Percentiles rank a stretch among this genome's conserved stretches.
Evolutionary conservation across 805 yeast genomes (phyloP).

Genomic region (Wickerhamiella siamensis): DNA sequence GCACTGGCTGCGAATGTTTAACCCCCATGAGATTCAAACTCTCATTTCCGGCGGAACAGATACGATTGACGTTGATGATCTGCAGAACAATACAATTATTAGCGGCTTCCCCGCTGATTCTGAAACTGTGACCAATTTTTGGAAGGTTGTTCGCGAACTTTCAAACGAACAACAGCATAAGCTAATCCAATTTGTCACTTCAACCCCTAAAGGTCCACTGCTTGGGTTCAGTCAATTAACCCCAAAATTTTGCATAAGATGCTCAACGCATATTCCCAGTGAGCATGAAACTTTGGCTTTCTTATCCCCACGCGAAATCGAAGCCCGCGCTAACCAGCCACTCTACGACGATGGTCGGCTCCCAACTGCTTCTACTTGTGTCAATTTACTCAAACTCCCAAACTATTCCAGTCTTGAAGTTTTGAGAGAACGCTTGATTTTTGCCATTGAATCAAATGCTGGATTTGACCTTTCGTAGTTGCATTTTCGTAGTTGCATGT

Average conservation of each 20-base stretch:
- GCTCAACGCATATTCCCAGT: conserved; percentile 32
- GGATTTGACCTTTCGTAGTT: conserved; percentile 56
- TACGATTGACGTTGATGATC: conserved; percentile 57
- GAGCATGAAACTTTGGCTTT: too few species aligned
- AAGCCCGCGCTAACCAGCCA: neutral
- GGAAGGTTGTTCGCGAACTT: conserved; percentile 66
- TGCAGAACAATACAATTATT: conserved; percentile 45
- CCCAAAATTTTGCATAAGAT: conserved; percentile 72
- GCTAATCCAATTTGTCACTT: conserved; percentile 77
- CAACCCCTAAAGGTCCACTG: conserved; percentile 83
- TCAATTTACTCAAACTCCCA: conserved; percentile 74
- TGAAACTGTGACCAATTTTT: conserved; percentile 48
- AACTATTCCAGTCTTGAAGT: conserved; percentile 51
- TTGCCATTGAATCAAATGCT: conserved; percentile 68
- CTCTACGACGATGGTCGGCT: conserved; percentile 35
- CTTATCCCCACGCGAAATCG: neutral
- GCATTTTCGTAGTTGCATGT: too few species aligned
- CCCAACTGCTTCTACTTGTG: conserved; percentile 91
- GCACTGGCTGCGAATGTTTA: conserved; percentile 73
- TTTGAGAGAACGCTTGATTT: conserved; percentile 50
- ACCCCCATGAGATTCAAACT: conserved; percentile 68
- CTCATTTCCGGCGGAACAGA: conserved; percentile 67
- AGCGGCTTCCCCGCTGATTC: conserved; percentile 44
- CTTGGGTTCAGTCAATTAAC: conserved; percentile 62
- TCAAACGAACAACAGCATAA: conserved; percentile 40